Evolutionary conservation across 495 filamentous ascomycete genomes (phyloP), one percentile per base, ranked within the genome.

Genomic region (Cryomyces minteri): DNA sequence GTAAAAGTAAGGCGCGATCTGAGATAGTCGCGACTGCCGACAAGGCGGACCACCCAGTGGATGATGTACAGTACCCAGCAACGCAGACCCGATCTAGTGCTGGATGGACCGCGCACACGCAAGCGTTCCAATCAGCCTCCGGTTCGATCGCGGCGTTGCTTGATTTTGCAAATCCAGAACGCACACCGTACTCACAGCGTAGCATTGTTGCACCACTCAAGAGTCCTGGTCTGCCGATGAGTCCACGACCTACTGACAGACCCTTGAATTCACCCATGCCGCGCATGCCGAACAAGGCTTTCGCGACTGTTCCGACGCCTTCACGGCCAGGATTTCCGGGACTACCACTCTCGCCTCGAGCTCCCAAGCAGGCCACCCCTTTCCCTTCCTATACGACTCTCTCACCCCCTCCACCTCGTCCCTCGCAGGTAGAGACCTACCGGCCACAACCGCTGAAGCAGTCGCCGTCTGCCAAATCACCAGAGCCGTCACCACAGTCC

Each of bases 191-290:
- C 12, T 10, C 34, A 14, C 34, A 38, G 43, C 60, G 56, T 51
- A 57, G 61, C 12, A 58, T 71, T 31, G 58, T 66, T 29, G 64
- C 77, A 30, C 66, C 77, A 33, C 66, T 87, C 31, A 70, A 87
- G 65, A 94, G 84, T 47, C 85, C 88, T 18, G 90, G 90, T 28
- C 65, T 98, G 41, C 90, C 90, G 0, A 62, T 81, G 31, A 96
- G 92, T 55, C 90, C 90, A 28, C 72, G 88, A 43, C 90, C 90
- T n/a, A 76, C 76, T 52, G 74, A 85, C 54, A 68, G 74, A 41
- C 78, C 79, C 8, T 52, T 83, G 43, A 76, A 72, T 43, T 85
- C 85, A 28, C 83, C 84, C 10, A 63, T 81, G 45, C 80, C 82
- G 28, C 68, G 80, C 47, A 66, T 73, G 57, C 69, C 77, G 37